Percentiles rank a stretch among this genome's conserved stretches.
phyloP scores from a whole-genome alignment of 192 early-diverging fungal species.

The Coemansia sp. region DNA sequence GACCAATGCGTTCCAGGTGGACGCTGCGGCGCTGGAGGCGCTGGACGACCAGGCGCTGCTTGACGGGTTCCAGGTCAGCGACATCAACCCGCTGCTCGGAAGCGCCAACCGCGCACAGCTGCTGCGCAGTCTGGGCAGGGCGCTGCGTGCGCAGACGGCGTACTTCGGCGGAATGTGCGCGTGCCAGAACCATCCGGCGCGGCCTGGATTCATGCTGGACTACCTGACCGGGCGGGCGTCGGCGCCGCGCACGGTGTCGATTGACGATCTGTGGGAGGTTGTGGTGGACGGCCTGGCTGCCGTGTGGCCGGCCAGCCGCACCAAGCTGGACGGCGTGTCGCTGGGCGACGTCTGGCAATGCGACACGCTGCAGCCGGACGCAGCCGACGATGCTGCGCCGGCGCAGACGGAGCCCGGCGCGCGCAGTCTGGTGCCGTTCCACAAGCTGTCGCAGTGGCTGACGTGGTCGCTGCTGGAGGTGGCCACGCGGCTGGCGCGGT shows the following conservation, averaged over 20 bases:
- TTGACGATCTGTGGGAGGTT: slow-evolving; percentile 77
- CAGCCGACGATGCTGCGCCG: not conserved
- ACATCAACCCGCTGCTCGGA: slow-evolving; percentile 78
- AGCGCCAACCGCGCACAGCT: slow-evolving; percentile 73
- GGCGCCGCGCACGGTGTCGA: slow-evolving; percentile 55
- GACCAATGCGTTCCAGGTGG: slow-evolving; percentile 64
- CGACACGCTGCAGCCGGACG: slow-evolving; percentile 41
- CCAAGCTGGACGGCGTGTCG: slow-evolving; percentile 69
- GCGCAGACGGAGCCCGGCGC: slow-evolving; percentile 9
- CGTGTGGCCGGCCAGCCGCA: slow-evolving; percentile 88
- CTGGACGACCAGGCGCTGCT: slow-evolving; percentile 29
- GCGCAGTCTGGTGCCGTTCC: slow-evolving; percentile 73
- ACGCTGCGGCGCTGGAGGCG: slow-evolving; percentile 50
- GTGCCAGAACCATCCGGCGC: slow-evolving; percentile 42
- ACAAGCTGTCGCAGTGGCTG: slow-evolving; percentile 96
- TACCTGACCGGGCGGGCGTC: slow-evolving; percentile 63
- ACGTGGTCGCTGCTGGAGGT: slow-evolving; percentile 90
- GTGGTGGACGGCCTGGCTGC: slow-evolving; percentile 74
- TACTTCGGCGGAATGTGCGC: slow-evolving; percentile 59
- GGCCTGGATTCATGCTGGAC: slow-evolving; percentile 86
- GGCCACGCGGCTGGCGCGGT: slow-evolving; percentile 57
- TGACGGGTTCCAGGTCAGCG: slow-evolving; percentile 77
- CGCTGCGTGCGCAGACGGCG: slow-evolving; percentile 52
- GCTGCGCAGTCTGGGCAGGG: slow-evolving; percentile 64
- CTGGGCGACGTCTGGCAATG: slow-evolving; percentile 94